Evolutionary conservation across 495 filamentous ascomycete species (phyloP).

Genomic region (Emericellopsis terricola): DNA sequence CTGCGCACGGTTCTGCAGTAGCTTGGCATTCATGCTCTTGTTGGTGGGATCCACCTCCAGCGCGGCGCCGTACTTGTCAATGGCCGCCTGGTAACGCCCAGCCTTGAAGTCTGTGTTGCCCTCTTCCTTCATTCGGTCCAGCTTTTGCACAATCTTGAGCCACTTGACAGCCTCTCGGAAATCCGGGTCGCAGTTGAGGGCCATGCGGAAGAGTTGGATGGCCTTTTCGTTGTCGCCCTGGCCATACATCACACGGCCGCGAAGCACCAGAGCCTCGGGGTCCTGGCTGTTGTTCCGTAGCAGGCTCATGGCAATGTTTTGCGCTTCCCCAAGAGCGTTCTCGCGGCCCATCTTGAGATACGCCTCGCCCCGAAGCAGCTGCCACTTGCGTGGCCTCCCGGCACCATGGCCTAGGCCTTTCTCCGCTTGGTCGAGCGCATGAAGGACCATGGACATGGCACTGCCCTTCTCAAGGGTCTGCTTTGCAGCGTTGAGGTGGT

Average conservation of each 20-base stretch:
- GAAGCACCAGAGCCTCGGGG: slow-evolving; percentile 80
- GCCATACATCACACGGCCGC: slow-evolving; percentile 73
- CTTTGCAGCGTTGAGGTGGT: slow-evolving; percentile 66
- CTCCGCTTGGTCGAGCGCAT: slow-evolving; percentile 81
- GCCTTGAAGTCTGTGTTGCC: slow-evolving; percentile 83
- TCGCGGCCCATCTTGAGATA: slow-evolving; percentile 80
- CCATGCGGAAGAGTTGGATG: slow-evolving; percentile 79
- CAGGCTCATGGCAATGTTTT: slow-evolving; percentile 76
- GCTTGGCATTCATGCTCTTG: slow-evolving; percentile 85
- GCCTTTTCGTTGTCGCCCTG: slow-evolving; percentile 92
- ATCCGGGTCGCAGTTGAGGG: slow-evolving; percentile 80
- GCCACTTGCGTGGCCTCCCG: slow-evolving; percentile 76
- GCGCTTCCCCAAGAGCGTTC: slow-evolving; percentile 78
- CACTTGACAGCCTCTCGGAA: slow-evolving; percentile 70
- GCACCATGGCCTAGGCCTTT: slow-evolving; percentile 54
- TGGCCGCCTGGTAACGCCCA: slow-evolving; percentile 55
- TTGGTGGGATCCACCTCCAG: slow-evolving; percentile 78
- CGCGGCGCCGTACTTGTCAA: slow-evolving; percentile 70
- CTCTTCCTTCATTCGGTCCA: slow-evolving; percentile 87
- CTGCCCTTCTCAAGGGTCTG: slow-evolving; percentile 45
- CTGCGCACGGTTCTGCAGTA: slow-evolving; percentile 80
- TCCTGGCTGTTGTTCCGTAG: slow-evolving; percentile 76
- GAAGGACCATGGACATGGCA: slow-evolving; percentile 73
- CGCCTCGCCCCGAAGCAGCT: slow-evolving; percentile 82
- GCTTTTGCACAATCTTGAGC: slow-evolving; percentile 67